These are phyloP conservation scores for Stachybotrys elegans DNA, from an alignment of 2,329 filamentous ascomycete species.

Conservation along the genomic window DNA sequence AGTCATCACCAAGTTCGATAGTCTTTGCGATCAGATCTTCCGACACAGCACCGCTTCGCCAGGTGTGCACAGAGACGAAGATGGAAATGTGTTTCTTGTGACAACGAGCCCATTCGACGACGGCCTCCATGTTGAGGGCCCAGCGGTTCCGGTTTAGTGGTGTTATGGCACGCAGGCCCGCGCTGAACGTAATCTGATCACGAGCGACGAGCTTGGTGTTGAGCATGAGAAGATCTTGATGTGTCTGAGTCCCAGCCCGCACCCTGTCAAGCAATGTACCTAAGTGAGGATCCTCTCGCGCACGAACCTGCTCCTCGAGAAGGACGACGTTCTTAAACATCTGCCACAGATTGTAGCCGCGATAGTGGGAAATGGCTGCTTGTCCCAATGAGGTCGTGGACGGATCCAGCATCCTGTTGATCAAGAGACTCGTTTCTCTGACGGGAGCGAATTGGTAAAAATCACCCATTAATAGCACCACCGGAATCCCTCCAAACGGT, in stretches of 20 bases:
- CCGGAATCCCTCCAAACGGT: constrained; percentile 7
- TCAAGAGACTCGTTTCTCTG: constrained; percentile 6
- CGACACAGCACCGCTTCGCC: background rate
- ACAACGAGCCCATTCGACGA: too few relatives aligned
- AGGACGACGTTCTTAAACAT: constrained; percentile 9
- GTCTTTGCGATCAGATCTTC: background rate
- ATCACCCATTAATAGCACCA: constrained; percentile 8
- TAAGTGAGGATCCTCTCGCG: constrained; percentile 7
- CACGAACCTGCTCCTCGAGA: constrained; percentile 7
- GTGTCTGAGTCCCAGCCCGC: constrained; percentile 4
- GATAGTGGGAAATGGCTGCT: constrained; percentile 5
- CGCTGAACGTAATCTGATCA: constrained; percentile 8
- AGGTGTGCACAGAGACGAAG: too few relatives aligned
- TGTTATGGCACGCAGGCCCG: background rate
- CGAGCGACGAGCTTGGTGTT: constrained; percentile 2
- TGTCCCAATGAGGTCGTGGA: constrained; percentile 3
- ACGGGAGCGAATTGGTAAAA: constrained; percentile 7
- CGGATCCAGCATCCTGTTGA: constrained; percentile 5
- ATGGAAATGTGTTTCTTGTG: too few relatives aligned
- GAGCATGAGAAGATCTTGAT: constrained; percentile 3
- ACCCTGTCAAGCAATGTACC: constrained; percentile 7
- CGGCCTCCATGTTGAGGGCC: background rate
- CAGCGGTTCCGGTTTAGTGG: background rate
- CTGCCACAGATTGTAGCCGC: constrained; percentile 6
- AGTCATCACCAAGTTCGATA: background rate